Evolutionary conservation across 1,139 yeast species (phyloP).

Genomic region (Geotrichum bryndzae): DNA sequence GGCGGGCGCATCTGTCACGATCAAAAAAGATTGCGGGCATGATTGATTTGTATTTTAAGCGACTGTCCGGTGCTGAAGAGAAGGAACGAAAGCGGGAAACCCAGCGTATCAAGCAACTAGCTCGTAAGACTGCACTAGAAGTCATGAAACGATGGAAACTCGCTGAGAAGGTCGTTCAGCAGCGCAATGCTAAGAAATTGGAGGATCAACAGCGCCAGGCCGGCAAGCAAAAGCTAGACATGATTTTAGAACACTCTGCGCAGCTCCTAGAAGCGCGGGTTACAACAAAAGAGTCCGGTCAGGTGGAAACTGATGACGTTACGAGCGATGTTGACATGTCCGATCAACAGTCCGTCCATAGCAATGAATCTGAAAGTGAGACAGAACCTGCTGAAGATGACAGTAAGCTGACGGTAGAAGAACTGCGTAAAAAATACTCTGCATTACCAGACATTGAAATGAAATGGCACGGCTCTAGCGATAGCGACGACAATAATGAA

Average conservation of each 20-base stretch:
- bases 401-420: slow-evolving; percentile 56
- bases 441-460: slow-evolving; percentile 36
- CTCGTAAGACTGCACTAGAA: slow-evolving; percentile 73
- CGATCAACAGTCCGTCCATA: neutral
- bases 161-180: slow-evolving; percentile 72
- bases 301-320: slow-evolving; percentile 24
- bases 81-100: slow-evolving; percentile 61
- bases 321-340: slow-evolving; percentile 22
- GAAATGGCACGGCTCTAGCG: slow-evolving; percentile 26
- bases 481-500: slow-evolving; percentile 23
- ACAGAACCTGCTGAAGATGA: slow-evolving; percentile 31
- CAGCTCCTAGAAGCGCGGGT: slow-evolving; percentile 83
- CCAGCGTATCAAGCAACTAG: slow-evolving; percentile 50
- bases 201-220: slow-evolving; percentile 55
- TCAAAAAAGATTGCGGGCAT: slow-evolving; percentile 71
- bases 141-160: slow-evolving; percentile 87
- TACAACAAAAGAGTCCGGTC: slow-evolving; percentile 36
- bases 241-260: slow-evolving; percentile 87
- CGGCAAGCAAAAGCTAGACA: slow-evolving; percentile 83
- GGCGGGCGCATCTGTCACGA: slow-evolving; percentile 59
- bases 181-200: slow-evolving; percentile 33
- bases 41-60: slow-evolving; percentile 82
- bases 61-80: slow-evolving; percentile 84
- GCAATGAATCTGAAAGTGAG: slow-evolving; percentile 24
- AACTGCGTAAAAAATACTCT: slow-evolving; percentile 60